Conservation (phyloP, 257 asterid genomes). For the Eustoma russellianum region DNA sequence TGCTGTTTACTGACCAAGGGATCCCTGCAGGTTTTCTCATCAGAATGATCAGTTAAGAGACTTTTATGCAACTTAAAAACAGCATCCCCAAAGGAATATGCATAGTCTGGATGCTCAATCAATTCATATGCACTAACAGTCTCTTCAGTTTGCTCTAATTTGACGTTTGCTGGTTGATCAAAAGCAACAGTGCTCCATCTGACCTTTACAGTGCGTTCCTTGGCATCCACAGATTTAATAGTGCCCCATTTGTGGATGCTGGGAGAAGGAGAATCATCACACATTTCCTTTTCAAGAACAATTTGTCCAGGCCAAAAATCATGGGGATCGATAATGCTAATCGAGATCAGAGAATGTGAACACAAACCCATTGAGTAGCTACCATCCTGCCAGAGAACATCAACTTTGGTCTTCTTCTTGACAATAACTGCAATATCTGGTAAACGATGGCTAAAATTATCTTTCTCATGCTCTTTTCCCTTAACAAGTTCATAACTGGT, state of each 20-base stretch:
- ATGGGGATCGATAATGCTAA: conserved; percentile 60
- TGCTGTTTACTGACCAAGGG: conserved; percentile 11
- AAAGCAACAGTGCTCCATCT: conserved; percentile 45
- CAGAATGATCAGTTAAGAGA: conserved; percentile 9
- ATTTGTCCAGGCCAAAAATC: conserved; percentile 76
- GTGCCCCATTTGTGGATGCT: conserved; percentile 53
- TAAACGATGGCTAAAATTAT: conserved; percentile 15
- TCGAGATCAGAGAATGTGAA: conserved; percentile 49
- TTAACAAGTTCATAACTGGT: conserved; percentile 15
- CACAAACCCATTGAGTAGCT: conserved; percentile 48
- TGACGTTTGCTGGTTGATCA: conserved; percentile 12
- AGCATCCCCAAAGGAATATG: conserved; percentile 53
- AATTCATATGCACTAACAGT: conserved; percentile 89
- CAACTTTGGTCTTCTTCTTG: conserved; percentile 60
- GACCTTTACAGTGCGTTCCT: conserved; percentile 76
- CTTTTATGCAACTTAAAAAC: conserved; percentile 33
- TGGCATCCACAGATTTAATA: conserved; percentile 59
- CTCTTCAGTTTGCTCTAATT: conserved; percentile 42
- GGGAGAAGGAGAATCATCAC: conserved; percentile 28
- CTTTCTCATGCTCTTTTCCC: conserved; percentile 16
- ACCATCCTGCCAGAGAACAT: conserved; percentile 93
- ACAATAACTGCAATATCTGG: conserved; percentile 50
- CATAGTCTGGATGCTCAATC: conserved; percentile 74
- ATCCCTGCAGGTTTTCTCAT: conserved; percentile 8
- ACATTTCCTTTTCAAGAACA: conserved; percentile 65